Percentiles rank a stretch among this genome's conserved stretches.
These are phyloP conservation scores for Acrodontium crateriforme DNA, from an alignment of 2,329 filamentous ascomycete species.

Conservation along the genomic window DNA sequence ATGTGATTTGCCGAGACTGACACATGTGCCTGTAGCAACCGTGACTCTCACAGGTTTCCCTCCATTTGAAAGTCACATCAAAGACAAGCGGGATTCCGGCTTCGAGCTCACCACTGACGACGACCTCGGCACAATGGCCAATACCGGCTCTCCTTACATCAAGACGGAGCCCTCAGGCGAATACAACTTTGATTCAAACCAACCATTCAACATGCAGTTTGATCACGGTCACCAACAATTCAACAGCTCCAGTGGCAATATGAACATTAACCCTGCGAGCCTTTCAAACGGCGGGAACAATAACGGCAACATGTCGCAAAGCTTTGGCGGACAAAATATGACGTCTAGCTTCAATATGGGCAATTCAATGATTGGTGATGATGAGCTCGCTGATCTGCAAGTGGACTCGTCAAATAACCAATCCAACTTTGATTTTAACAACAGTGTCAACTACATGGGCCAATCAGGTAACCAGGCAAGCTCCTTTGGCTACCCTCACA, in stretches of 20 bases:
- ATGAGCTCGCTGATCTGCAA: conserved; percentile 68
- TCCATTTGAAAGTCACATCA: conserved; percentile 17
- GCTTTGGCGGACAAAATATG: conserved; percentile 45
- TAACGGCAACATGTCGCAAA: conserved; percentile 32
- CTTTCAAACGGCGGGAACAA: conserved; percentile 55
- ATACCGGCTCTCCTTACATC: conserved; percentile 48
- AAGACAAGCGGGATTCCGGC: conserved; percentile 22
- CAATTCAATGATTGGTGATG: conserved; percentile 69
- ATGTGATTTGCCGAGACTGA: conserved; percentile 3
- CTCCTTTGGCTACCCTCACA: conserved; percentile 78
- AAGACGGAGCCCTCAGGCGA: conserved; percentile 54
- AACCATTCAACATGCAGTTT: no score
- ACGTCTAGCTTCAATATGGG: conserved; percentile 63
- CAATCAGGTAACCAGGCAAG: no score
- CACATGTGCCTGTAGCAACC: conserved; percentile 4
- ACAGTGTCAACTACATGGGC: no score
- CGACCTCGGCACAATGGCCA: conserved; percentile 31
- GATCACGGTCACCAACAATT: conserved; percentile 2
- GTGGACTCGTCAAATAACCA: conserved; percentile 19
- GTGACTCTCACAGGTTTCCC: conserved; percentile 19
- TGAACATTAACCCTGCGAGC: conserved; percentile 68
- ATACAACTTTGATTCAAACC: no score
- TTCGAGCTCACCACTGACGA: conserved; percentile 20
- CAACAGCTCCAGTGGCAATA: conserved; percentile 32
- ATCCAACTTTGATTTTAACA: conserved; percentile 27